These are phyloP conservation scores for Verticillium zaregamsianum DNA, from an alignment of 2,329 filamentous ascomycete species.

Conservation along the genomic window DNA sequence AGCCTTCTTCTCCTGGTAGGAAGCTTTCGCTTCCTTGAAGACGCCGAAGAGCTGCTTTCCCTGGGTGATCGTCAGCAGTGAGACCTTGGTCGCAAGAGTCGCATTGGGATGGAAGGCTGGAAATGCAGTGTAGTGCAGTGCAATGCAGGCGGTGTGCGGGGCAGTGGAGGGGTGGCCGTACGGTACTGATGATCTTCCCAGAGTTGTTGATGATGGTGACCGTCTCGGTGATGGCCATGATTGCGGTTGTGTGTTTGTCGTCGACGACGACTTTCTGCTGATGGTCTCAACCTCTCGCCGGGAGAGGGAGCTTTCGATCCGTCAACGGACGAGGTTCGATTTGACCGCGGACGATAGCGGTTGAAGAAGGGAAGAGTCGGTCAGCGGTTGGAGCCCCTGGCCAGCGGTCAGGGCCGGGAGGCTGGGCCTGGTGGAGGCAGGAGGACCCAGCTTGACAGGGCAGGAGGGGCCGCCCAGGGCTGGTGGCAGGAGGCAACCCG, in stretches of 20 bases:
- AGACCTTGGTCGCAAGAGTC: constrained; percentile 1
- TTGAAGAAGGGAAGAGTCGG: constrained; percentile 1
- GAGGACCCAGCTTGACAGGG: not conserved
- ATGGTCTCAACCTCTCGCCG: constrained; percentile 4
- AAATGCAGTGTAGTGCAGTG: not conserved
- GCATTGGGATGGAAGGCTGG: constrained; percentile 5
- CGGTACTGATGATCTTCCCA: constrained; percentile 85
- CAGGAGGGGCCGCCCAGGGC: not conserved
- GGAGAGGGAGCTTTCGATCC: constrained; percentile 3
- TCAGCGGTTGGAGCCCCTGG: not conserved
- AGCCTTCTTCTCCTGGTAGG: constrained; percentile 84
- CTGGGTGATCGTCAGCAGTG: constrained; percentile 37
- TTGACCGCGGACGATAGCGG: not conserved
- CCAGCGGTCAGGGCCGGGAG: not conserved
- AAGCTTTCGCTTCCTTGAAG: constrained; percentile 86
- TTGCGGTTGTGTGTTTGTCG: constrained; percentile 22
- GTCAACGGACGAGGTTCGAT: constrained; percentile 1
- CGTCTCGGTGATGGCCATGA: constrained; percentile 57
- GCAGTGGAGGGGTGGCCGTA: constrained; percentile 39
- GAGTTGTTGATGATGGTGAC: constrained; percentile 88
- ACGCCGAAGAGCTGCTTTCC: constrained; percentile 86
- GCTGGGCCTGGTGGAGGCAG: not conserved
- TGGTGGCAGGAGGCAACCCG: not conserved
- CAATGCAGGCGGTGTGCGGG: constrained; percentile 1
- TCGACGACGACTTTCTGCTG: constrained; percentile 1